Conservation (phyloP, 129 eudicot genomes). For the Flaveria ramosissima region DNA sequence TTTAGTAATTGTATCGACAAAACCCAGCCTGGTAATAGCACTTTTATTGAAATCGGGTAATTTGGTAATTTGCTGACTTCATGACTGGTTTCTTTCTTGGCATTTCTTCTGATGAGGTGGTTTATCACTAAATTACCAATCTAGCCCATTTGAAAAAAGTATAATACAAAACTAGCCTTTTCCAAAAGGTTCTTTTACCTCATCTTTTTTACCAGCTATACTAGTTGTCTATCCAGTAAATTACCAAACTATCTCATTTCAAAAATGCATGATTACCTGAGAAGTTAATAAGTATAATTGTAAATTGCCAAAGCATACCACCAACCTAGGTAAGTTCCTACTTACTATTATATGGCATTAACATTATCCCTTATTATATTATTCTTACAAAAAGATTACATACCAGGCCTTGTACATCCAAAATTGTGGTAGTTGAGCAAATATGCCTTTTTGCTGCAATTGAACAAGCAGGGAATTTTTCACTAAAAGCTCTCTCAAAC, state of each 20-base stretch:
- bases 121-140: neutral
- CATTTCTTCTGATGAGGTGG: neutral
- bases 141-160: neutral
- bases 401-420: slow-evolving; percentile 96
- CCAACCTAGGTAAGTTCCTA: neutral
- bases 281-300: neutral
- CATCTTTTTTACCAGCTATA: neutral
- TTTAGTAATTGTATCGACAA: neutral
- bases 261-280: neutral
- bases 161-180: neutral
- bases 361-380: neutral
- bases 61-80: neutral
- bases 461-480: slow-evolving; percentile 93
- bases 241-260: neutral
- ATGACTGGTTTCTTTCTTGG: neutral
- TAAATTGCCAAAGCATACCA: neutral
- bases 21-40: neutral
- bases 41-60: neutral
- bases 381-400: slow-evolving; percentile 21
- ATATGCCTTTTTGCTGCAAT: slow-evolving; percentile 83
- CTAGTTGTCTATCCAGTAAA: neutral
- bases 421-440: slow-evolving; percentile 81
- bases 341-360: neutral
- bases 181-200: neutral
- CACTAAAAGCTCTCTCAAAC: slow-evolving; percentile 76